A percentile compares a stretch with the other conserved stretches of the same genome.
Evolutionary conservation across 2,329 filamentous ascomycete genomes (phyloP).

Genomic region (Aureobasidium namibiae): DNA sequence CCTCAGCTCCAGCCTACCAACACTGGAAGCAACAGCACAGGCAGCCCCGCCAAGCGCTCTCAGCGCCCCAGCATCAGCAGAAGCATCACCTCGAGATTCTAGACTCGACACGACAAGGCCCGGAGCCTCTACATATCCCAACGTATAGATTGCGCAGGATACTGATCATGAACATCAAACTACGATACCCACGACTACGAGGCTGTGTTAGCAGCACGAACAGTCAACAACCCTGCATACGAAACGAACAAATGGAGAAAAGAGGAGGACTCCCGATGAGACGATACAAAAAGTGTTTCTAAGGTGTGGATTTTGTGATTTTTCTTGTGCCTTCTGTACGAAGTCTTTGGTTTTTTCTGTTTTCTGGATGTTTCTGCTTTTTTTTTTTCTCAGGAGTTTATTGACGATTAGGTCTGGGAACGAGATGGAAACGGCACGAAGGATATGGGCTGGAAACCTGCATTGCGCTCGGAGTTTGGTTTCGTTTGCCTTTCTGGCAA

Average conservation of each 20-base stretch:
- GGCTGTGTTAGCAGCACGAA: not conserved
- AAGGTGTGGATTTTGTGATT: conserved; percentile 3
- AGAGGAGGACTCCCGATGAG: not conserved
- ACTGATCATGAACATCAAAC: conserved; percentile 5
- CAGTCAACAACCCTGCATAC: conserved; percentile 3
- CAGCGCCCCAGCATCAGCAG: conserved; percentile 14
- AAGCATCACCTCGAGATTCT: conserved; percentile 17
- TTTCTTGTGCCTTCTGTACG: not conserved
- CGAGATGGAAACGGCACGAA: not conserved
- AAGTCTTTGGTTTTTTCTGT: not conserved
- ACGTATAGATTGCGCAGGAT: conserved; percentile 6
- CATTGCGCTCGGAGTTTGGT: conserved; percentile 1
- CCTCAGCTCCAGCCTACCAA: conserved; percentile 1
- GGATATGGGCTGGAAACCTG: not conserved
- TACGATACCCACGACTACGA: conserved; percentile 12
- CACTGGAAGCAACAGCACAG: not conserved
- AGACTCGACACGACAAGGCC: not conserved
- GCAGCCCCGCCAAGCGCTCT: conserved; percentile 15
- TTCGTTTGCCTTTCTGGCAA: not conserved
- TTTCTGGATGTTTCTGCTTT: conserved; percentile 5
- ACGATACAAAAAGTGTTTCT: conserved; percentile 10
- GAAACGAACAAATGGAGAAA: conserved; percentile 11
- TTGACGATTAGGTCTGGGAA: not conserved
- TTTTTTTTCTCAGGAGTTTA: not conserved
- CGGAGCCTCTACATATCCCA: not conserved